These are phyloP conservation scores for Uronychia binucleata DNA, from an alignment of 73 alveolate genomes.

Conservation along the genomic window DNA sequence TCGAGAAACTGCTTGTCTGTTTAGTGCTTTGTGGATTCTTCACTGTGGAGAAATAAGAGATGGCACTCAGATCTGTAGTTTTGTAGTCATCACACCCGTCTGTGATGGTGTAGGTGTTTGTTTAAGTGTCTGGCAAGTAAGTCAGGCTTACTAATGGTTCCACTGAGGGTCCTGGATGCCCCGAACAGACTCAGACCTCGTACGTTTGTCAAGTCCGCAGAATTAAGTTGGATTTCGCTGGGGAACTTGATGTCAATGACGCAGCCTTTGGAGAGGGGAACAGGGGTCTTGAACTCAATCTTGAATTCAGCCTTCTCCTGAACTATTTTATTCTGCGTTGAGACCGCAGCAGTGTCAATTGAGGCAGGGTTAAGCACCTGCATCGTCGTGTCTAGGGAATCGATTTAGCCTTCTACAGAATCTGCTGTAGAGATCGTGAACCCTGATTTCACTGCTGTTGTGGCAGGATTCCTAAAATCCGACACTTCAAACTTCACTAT, in stretches of 20 bases:
- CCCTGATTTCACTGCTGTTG: slow-evolving; percentile 15
- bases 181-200: background rate
- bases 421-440: background rate
- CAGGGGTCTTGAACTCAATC: background rate
- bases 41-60: background rate
- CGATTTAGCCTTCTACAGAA: slow-evolving; percentile 5
- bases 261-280: background rate
- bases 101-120: background rate
- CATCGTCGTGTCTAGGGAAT: slow-evolving; percentile 8
- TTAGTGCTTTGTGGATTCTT: slow-evolving; percentile 11
- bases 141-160: no score
- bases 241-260: background rate
- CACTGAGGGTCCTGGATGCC: background rate
- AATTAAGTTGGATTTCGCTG: background rate
- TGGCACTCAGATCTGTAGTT: no score
- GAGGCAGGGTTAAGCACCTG: slow-evolving; percentile 1
- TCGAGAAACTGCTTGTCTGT: slow-evolving; percentile 2
- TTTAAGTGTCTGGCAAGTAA: no score
- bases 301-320: background rate
- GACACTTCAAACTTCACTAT: background rate
- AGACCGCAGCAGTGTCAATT: background rate
- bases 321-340: background rate
- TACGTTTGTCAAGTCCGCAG: background rate
- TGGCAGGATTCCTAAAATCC: slow-evolving; percentile 8
- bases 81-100: background rate